These are phyloP conservation scores for Mucuna pruriens DNA, from an alignment of 306 rosid species.

Conservation along the genomic window DNA sequence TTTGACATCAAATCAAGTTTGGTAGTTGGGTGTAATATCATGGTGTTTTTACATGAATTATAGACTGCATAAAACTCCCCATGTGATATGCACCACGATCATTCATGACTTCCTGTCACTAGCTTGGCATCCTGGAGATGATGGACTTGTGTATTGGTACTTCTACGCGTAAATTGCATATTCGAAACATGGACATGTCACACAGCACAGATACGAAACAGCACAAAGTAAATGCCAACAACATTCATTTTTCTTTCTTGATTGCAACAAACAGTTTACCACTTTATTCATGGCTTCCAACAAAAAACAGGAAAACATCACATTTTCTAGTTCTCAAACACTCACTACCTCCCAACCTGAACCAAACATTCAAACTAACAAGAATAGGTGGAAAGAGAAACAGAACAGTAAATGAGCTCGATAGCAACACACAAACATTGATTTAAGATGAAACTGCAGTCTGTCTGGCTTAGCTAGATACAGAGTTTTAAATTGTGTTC, in stretches of 20 bases:
- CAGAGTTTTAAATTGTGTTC: neutral
- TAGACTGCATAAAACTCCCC: conserved; percentile 19
- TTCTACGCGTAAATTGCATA: neutral
- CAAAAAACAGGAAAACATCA: conserved; percentile 32
- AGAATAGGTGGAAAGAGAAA: conserved; percentile 21
- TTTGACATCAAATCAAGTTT: conserved; percentile 2
- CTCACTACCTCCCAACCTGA: conserved; percentile 11
- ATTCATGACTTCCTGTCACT: neutral
- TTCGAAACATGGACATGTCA: neutral
- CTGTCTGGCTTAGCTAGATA: neutral
- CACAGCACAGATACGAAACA: neutral
- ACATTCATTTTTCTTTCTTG: neutral
- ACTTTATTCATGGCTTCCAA: conserved; percentile 44
- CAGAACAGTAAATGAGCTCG: conserved; percentile 8
- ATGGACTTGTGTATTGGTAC: neutral
- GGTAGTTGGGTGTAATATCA: conserved; percentile 10
- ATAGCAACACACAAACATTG: conserved; percentile 15
- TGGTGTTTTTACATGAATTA: neutral
- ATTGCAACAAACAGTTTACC: conserved; percentile 25
- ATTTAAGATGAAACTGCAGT: conserved; percentile 35
- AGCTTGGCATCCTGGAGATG: neutral
- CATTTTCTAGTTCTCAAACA: conserved; percentile 28
- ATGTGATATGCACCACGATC: conserved; percentile 5
- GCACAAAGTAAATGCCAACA: neutral
- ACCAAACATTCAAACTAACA: conserved; percentile 16